Conservation (phyloP, 768 basidiomycete genomes). For the Lactifluus subvellereus region DNA sequence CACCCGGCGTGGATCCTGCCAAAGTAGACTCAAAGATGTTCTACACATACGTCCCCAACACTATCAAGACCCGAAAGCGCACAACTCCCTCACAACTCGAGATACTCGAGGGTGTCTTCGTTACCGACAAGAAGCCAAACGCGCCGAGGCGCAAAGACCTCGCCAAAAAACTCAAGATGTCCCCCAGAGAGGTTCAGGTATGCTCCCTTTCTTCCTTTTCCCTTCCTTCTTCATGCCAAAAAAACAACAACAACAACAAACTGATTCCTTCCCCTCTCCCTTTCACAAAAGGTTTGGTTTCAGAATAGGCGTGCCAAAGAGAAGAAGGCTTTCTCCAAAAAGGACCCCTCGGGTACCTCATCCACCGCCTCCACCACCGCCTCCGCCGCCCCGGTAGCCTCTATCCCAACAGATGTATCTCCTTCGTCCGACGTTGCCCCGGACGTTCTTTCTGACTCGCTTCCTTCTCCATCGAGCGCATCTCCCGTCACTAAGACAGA, state of each 20-base stretch:
- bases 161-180: constrained; percentile 83
- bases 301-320: constrained; percentile 88
- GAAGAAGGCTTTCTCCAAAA: constrained; percentile 40
- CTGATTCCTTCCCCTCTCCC: constrained; percentile 11
- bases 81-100: constrained; percentile 86
- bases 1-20: constrained; percentile 55
- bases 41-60: constrained; percentile 84
- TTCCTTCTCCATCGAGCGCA: constrained; percentile 4
- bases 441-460: neutral
- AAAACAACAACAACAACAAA: neutral
- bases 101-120: constrained; percentile 83
- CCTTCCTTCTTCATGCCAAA: neutral
- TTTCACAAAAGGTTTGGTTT: constrained; percentile 67
- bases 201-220: constrained; percentile 27
- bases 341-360: neutral
- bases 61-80: constrained; percentile 90
- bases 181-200: constrained; percentile 91
- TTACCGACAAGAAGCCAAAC: constrained; percentile 88
- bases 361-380: constrained; percentile 1
- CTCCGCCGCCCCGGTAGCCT: neutral
- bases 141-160: constrained; percentile 71
- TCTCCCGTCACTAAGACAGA: constrained; percentile 20
- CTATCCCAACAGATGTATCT: neutral
- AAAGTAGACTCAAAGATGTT: constrained; percentile 77
- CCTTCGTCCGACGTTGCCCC: neutral